Evolutionary conservation across 805 yeast species (phyloP).

Genomic region (Myxozyma monticola): DNA sequence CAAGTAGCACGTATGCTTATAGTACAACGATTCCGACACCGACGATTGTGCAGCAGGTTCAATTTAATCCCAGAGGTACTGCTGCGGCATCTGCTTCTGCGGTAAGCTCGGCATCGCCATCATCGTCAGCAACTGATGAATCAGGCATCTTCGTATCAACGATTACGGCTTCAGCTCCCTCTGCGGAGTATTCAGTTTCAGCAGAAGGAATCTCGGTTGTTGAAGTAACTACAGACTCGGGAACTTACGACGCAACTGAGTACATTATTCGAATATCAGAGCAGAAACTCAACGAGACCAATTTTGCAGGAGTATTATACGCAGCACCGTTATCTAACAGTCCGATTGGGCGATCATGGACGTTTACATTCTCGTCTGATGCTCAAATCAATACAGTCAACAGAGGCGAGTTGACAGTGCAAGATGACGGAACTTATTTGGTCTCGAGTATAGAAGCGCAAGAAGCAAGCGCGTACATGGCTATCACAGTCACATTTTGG

Average conservation of each 20-base stretch:
- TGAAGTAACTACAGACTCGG: no score
- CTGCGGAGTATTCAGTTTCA: neutral
- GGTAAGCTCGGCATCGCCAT: no score
- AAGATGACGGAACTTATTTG: conserved; percentile 9
- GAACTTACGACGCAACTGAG: neutral
- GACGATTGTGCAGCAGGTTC: conserved; percentile 7
- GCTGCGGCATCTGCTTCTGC: neutral
- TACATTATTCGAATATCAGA: neutral
- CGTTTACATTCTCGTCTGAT: conserved; percentile 15
- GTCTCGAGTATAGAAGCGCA: conserved; percentile 17
- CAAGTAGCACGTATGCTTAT: neutral
- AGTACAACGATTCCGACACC: conserved; percentile 3
- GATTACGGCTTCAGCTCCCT: neutral
- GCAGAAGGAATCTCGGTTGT: neutral
- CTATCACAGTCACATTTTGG: conserved; percentile 17
- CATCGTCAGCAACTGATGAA: no score
- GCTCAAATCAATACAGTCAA: conserved; percentile 12
- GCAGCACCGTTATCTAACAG: conserved; percentile 25
- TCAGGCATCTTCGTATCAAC: no score
- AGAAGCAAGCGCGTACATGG: conserved; percentile 25
- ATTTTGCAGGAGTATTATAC: conserved; percentile 20
- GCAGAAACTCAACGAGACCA: conserved; percentile 13
- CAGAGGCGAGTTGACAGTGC: conserved; percentile 13
- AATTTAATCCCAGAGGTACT: conserved; percentile 2
- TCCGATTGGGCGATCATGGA: conserved; percentile 25